A percentile compares a stretch with the other conserved stretches of the same genome.
phyloP scores from a whole-genome alignment of 2,329 filamentous ascomycete species.

The Diaporthe ilicicola region DNA sequence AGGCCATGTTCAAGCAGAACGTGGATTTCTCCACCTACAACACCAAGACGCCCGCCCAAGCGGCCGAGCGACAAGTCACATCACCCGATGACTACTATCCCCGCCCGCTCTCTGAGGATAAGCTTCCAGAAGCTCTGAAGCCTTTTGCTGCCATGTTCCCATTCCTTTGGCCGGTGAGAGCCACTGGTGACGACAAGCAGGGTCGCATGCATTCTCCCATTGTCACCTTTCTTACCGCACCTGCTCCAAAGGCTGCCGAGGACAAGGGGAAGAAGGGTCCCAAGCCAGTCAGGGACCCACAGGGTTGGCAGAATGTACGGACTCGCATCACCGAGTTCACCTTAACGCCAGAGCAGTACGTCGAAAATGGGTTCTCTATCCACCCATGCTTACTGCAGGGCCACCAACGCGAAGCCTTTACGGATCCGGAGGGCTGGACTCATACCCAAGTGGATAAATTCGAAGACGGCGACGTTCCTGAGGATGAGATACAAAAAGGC shows the following conservation, averaged over 20 bases:
- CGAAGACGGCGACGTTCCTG: conserved; percentile 73
- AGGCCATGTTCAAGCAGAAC: conserved; percentile 81
- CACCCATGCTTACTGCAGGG: conserved; percentile 79
- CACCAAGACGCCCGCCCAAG: conserved; percentile 40
- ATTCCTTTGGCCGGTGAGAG: conserved; percentile 88
- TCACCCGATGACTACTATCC: conserved; percentile 70
- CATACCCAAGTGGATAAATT: conserved; percentile 75
- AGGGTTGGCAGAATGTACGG: conserved; percentile 75
- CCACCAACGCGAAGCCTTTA: conserved; percentile 61
- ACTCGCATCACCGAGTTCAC: conserved; percentile 86
- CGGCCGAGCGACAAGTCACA: conserved; percentile 47
- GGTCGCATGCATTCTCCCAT: conserved; percentile 87
- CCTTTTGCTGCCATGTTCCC: conserved; percentile 84
- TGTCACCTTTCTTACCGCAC: conserved; percentile 81
- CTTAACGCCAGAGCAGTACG: conserved; percentile 74
- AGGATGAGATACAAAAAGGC: conserved; percentile 77
- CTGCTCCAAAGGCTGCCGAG: conserved; percentile 73
- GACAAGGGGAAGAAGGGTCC: conserved; percentile 66
- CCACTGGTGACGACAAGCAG: conserved; percentile 84
- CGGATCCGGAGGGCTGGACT: conserved; percentile 78
- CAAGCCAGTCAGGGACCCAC: conserved; percentile 69
- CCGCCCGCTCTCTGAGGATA: conserved; percentile 57
- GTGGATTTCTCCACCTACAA: conserved; percentile 60
- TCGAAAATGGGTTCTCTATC: conserved; percentile 83
- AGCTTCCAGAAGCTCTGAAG: conserved; percentile 63